Base-by-base conservation (phyloP, 2,329 filamentous ascomycete genomes). In the Trichoderma sp. region DNA sequence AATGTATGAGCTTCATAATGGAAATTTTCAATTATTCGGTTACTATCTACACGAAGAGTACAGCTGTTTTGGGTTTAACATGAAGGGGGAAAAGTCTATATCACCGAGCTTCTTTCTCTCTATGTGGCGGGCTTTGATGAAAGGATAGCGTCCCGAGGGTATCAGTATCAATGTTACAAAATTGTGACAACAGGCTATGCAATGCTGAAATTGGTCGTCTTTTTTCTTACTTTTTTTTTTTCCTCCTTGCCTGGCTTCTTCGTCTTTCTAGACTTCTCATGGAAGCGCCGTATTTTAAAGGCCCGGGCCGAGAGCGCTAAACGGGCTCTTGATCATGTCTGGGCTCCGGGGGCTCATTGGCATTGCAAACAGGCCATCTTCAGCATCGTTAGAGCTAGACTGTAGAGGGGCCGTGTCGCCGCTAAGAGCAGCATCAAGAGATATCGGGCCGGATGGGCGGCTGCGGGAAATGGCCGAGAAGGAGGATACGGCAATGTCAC, bases 291-390 rank as follows among this genome's bases (percentile, higher is more conserved):
- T 46, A 30, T 39, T 32, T 52, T 39, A 69, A 63, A 28, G 43
- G 64, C 66, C 66, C 54, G 59, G 72, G 80, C 67, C 66, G 67
- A 86, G 71, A 30, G 87, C 80, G 73, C 86, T 88, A 76, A 97
- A 97, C 0, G 93, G 94, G 76, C 92, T 94, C 74, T 89, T 92
- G 65, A 89, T 89, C 84, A 96, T 93, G 73, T 96, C 93, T 0
- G 94, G 94, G 74, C 92, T 94, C 61, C 94, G 85, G 1, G 94
- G 94, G 75, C 92, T 95, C 81, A 97, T 88, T 1, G 93, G 93
- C 64, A 97, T 85, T 0, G 93, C 94, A 76, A 97, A 97, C 2
- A 97, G 83, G 51, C 92, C 94, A 69, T 97, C 93, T 72, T 93
- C 91, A 0, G 71, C 74, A 32, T 78, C 77, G 39, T 74, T 73